Evolutionary conservation across 805 yeast genomes (phyloP), one percentile per base, ranked within the genome.

Genomic region (Teunomyces barrocoloradensis): DNA sequence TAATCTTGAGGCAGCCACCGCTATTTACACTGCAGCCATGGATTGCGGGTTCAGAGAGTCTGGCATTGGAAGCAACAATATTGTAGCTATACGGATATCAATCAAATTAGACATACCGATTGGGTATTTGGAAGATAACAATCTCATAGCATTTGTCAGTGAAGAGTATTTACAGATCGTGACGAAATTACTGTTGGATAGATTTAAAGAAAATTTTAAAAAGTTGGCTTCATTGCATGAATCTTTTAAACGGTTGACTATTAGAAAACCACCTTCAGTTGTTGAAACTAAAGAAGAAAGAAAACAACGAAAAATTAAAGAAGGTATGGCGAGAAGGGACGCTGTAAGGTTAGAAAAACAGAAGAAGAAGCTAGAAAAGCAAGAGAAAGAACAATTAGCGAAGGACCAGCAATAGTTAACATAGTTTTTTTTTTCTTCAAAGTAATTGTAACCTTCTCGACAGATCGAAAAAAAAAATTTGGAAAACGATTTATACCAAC

Each of bases 21-120:
- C 65, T 34, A 63, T 89, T 9, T 87, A 83, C 53, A 79, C 82
- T 32, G 66, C 79, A 0, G 96, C 96, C 0, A 84, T 89, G 88
- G 76, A 78, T 2, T 85, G 94, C 66, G 96, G 96, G 2, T 89
- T 85, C 58, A 74, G 96, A 57, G 96, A 89, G 63, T 78, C 88
- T 27, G 96, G 96, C 0, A 87, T 89, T 40, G 95, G 95, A 6
- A 74, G 83, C 27, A 87, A 89, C 56, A 79, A 81, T 54, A 73
- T 85, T 10, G 95, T 89, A 5, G 96, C 90, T 0, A 78, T 89
- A 15, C 72, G 96, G 53, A 85, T 81, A 1, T 82, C 89, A 4
- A 82, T 89, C 48, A 80, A 80, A 51, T 63, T 89, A 20, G 96
- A 89, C 60, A 73, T 84, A 0, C 96, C 96, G 0, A 78, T 89